Evolutionary conservation across 2,329 filamentous ascomycete species (phyloP), one percentile per base, ranked within the genome.

Genomic region (Ceratocystis smalleyi): DNA sequence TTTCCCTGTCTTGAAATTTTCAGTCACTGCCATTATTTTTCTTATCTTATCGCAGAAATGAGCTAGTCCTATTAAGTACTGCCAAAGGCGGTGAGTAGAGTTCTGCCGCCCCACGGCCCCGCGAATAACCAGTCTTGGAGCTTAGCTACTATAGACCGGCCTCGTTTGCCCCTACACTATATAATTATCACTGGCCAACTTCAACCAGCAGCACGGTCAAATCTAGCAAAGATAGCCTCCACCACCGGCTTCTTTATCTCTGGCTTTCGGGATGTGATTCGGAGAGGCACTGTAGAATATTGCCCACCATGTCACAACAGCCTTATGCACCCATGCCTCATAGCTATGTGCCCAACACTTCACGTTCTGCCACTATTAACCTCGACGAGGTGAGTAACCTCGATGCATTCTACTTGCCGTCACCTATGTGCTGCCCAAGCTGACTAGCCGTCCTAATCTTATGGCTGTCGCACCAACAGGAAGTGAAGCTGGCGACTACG

Each of bases 251-350:
- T 27, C 47, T 19, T 40, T 32, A 24, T 43, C 6, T 43, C 40
- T 12, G 17, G 40, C 17, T 22, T 40, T 24, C 59, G 64, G 60
- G 54, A 65, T 65, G 64, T 65, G 61, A 66, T 32, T 32, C 27
- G 24, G 3, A 55, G 24, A 19, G 54, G 54, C 17, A 30, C 27
- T 57, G 17, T 24, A 62, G 7, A 59, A 15, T 19, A 27, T 19
- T 30, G 49, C 49, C 49, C 49, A 57, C 57, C 79, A 81, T 79
- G 64, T 75, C 79, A 63, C 76, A 80, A 69, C 81, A 91, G 73
- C 83, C 88, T 43, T 95, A 96, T 77, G 91, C 91, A 72, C 91
- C 91, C 1, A 92, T 89, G 7, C 90, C 91, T 8, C 89, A 91
- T 74, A 92, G 88, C 77, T 96, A 95, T 77, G 88, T 94, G 30